Conservation (phyloP, 768 basidiomycete genomes). For the Trametopsis cervina region DNA sequence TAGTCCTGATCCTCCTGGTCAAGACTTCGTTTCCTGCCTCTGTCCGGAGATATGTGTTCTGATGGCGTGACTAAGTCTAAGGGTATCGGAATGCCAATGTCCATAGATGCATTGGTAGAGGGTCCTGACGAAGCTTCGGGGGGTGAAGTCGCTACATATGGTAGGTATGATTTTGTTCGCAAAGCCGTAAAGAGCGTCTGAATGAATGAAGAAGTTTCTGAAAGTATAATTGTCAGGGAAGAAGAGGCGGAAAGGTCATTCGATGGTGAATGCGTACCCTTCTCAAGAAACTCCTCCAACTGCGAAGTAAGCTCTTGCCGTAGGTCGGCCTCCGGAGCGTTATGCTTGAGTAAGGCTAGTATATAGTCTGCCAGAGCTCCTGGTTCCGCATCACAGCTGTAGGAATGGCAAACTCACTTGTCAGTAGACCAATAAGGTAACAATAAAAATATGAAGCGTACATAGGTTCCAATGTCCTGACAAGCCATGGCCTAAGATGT, state of each 20-base stretch:
- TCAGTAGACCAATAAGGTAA: background rate
- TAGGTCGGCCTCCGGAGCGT: slow-evolving; percentile 77
- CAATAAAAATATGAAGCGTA: slow-evolving; percentile 28
- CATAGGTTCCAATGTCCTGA: slow-evolving; percentile 89
- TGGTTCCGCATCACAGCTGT: slow-evolving; percentile 94
- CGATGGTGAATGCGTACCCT: slow-evolving; percentile 42
- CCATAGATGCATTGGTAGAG: slow-evolving; percentile 32
- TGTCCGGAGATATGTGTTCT: slow-evolving; percentile 37
- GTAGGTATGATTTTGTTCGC: slow-evolving; percentile 79
- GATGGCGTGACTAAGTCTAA: slow-evolving; percentile 53
- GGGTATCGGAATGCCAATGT: slow-evolving; percentile 76
- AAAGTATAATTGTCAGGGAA: slow-evolving; percentile 8
- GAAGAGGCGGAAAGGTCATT: slow-evolving; percentile 4
- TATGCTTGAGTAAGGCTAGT: slow-evolving; percentile 87
- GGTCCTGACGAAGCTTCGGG: slow-evolving; percentile 27
- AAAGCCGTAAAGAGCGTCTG: slow-evolving; percentile 82
- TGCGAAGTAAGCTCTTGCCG: slow-evolving; percentile 69
- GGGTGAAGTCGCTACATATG: slow-evolving; percentile 50
- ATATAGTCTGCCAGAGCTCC: slow-evolving; percentile 91
- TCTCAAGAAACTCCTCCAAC: slow-evolving; percentile 90
- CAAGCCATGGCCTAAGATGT: slow-evolving; percentile 83
- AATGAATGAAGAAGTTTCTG: slow-evolving; percentile 72
- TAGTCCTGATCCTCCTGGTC: slow-evolving; percentile 57
- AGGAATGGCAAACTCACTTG: slow-evolving; percentile 6
- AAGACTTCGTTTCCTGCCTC: slow-evolving; percentile 58